phyloP scores from a whole-genome alignment of 768 basidiomycete genomes.

The Amanita brunnescens region DNA sequence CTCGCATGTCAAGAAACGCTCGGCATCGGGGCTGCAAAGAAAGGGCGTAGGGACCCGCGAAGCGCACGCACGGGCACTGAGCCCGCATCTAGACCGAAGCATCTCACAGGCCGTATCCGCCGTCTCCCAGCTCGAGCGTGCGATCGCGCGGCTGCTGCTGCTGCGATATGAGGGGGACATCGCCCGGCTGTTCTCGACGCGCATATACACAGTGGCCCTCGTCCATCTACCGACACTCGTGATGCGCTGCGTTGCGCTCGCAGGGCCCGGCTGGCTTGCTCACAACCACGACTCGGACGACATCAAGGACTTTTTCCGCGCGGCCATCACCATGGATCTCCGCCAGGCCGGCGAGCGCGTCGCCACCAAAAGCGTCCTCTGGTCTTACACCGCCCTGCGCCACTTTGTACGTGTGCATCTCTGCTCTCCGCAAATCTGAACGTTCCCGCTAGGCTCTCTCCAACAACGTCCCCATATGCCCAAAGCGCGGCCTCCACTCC shows the following conservation, averaged over 20 bases:
- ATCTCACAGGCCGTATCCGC: constrained; percentile 49
- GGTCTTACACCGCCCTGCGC: constrained; percentile 70
- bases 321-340: constrained; percentile 67
- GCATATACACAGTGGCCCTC: constrained; percentile 55
- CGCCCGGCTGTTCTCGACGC: constrained; percentile 63
- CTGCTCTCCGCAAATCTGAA: constrained; percentile 7
- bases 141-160: constrained; percentile 60
- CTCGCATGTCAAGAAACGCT: constrained; percentile 65
- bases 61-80: no score
- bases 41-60: no score
- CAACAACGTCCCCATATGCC: constrained; percentile 59
- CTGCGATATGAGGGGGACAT: constrained; percentile 71
- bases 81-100: constrained; percentile 44
- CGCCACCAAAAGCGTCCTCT: constrained; percentile 71
- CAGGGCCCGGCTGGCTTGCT: constrained; percentile 62
- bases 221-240: constrained; percentile 61
- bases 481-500: constrained; percentile 58
- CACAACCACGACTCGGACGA: constrained; percentile 60
- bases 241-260: constrained; percentile 52
- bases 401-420: constrained; percentile 44
- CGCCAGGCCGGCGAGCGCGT: constrained; percentile 71
- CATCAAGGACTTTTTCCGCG: constrained; percentile 67
- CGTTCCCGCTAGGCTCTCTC: constrained; percentile 48
- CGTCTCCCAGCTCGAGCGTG: constrained; percentile 58
- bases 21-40: constrained; percentile 38